Base-by-base conservation (phyloP, 345 rosid species). In the Citrus inodora region DNA sequence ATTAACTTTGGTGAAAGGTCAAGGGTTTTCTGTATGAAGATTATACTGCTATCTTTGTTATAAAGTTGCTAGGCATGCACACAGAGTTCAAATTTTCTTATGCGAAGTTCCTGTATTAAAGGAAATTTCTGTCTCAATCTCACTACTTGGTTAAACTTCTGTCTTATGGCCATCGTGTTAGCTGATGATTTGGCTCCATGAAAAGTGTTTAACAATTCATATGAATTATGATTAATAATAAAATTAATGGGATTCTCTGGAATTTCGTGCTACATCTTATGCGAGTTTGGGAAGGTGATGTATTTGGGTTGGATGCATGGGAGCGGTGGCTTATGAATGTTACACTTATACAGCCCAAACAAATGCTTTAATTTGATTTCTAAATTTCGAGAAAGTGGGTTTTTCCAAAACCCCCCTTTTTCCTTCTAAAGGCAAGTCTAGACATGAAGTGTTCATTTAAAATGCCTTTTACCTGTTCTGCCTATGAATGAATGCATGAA, bases 351-450 rank as follows among this genome's bases (percentile, higher is more conserved):
- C 38, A 22, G 9, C 21, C 30, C 53, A 33, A 70, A 8, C 38
- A 0, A 48, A 28, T 16, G 61, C 9, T 42, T 11, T 17, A 55
- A 30, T 33, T 71, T 53, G 27, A 42, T 71, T 35, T 21, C 16
- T 66, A 3, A 66, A 21, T 33, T 71, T 53, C 28, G 9, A 53
- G 13, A 32, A 53, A 51, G 8, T 53, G 22, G 22, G 40, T 1
- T 1, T 16, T 25, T 11, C 13, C 3, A 3, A 3, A 0, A 4
- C 4, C 4, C 32, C 32, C 32, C 0, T 3, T 3, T 46, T 10
- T 3, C 16, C 51, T 46, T 46, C 5, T 46, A 46, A 13, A 46
- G 51, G 16, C 4, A 3, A 46, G 17, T 3, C 17, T 13, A 46
- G 5, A 3, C 5, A 11, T 46, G 51, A 46, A 46, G 3, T 13